Evolutionary conservation across 2,329 filamentous ascomycete species (phyloP).

Genomic region (Colletotrichum sansevieriae): DNA sequence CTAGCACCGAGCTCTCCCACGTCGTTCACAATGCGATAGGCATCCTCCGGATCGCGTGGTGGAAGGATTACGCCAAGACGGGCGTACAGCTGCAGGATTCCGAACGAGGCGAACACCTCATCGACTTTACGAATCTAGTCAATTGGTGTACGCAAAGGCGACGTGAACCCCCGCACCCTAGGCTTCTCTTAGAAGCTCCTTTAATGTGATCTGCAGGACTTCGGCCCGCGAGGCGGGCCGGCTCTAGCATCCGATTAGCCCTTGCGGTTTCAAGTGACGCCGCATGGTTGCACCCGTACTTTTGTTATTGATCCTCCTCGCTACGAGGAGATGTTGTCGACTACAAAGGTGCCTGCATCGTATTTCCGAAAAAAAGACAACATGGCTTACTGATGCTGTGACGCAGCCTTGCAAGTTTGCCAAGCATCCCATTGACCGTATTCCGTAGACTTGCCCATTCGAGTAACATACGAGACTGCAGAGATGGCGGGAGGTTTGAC

Average conservation of each 20-base stretch:
- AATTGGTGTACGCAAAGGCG: background rate
- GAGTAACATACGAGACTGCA: too few relatives aligned
- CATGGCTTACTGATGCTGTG: too few relatives aligned
- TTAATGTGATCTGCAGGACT: background rate
- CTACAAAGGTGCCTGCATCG: background rate
- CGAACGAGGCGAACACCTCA: background rate
- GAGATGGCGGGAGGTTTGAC: too few relatives aligned
- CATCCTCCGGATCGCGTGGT: background rate
- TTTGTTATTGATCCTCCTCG: slow-evolving; percentile 6
- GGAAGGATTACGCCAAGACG: background rate
- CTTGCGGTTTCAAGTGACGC: background rate
- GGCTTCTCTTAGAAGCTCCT: slow-evolving; percentile 4
- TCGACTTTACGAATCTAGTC: background rate
- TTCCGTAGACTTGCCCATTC: too few relatives aligned
- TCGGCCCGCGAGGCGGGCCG: slow-evolving; percentile 21
- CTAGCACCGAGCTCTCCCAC: background rate
- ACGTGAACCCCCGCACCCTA: background rate
- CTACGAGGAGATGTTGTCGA: background rate
- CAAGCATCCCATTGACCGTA: too few relatives aligned
- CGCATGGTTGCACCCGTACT: slow-evolving; percentile 19
- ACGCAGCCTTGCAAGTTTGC: too few relatives aligned
- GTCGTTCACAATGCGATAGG: background rate
- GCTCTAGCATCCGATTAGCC: background rate
- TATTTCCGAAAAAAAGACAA: accelerated
- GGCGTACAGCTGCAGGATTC: slow-evolving; percentile 9